phyloP scores from a whole-genome alignment of 1,284 basidiomycete species.

The Naganishia sp. region DNA sequence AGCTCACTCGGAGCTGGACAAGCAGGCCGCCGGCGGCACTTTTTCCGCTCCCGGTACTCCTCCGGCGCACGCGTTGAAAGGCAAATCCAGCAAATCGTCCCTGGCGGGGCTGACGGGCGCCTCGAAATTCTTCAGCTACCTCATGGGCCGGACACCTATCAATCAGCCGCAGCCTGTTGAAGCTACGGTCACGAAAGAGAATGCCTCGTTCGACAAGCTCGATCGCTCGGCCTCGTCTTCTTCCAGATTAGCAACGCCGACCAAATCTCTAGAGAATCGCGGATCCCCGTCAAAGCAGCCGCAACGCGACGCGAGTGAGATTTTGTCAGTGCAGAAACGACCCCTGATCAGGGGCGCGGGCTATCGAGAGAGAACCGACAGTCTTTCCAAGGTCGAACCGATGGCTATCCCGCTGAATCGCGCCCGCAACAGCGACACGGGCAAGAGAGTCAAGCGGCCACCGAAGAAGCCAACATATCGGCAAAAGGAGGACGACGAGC shows the following conservation, averaged over 20 bases:
- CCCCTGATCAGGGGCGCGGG: neutral
- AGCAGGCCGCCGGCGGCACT: slow-evolving; percentile 39
- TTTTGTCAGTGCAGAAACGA: neutral
- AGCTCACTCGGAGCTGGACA: slow-evolving; percentile 14
- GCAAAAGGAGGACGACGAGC: slow-evolving; percentile 26
- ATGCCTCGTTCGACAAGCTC: slow-evolving; percentile 18
- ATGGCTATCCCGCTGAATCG: slow-evolving; percentile 31
- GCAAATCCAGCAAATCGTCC: slow-evolving; percentile 46
- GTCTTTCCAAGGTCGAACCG: slow-evolving; percentile 29
- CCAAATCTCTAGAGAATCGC: neutral
- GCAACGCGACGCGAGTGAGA: neutral
- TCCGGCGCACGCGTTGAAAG: slow-evolving; percentile 40
- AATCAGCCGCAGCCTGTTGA: slow-evolving; percentile 10
- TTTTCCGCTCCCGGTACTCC: slow-evolving; percentile 46
- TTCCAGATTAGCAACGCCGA: neutral
- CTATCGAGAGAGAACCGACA: slow-evolving; percentile 6
- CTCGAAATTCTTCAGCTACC: slow-evolving; percentile 24
- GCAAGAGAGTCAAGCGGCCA: slow-evolving; percentile 21
- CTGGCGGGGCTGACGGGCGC: slow-evolving; percentile 45
- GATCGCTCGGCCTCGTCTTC: slow-evolving; percentile 14
- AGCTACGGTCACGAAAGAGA: slow-evolving; percentile 26
- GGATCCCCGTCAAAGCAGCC: neutral
- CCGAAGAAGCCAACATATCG: slow-evolving; percentile 21
- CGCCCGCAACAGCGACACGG: slow-evolving; percentile 19
- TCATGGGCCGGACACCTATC: slow-evolving; percentile 25